These are phyloP conservation scores for Penicillium atrosanguineum DNA, from an alignment of 495 filamentous ascomycete species.

Conservation along the genomic window DNA sequence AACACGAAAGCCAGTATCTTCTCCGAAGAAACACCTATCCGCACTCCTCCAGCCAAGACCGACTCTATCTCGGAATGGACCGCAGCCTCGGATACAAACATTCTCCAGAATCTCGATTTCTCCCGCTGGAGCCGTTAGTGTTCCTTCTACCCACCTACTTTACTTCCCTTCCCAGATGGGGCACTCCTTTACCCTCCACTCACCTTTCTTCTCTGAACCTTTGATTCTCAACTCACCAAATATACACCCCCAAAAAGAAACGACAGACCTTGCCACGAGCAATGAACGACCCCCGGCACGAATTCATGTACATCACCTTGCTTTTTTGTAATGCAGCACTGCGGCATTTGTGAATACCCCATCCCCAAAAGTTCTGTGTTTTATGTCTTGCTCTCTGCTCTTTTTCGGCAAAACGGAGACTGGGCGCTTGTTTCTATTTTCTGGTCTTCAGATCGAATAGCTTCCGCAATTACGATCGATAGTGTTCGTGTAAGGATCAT, in stretches of 20 bases:
- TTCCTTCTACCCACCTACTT: background rate
- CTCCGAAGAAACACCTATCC: conserved; percentile 39
- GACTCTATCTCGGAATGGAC: conserved; percentile 45
- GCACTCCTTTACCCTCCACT: background rate
- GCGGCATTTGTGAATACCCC: conserved; percentile 39
- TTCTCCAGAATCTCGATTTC: conserved; percentile 44
- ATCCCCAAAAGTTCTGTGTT: conserved; percentile 29
- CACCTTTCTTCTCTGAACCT: background rate
- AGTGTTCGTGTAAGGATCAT: conserved; percentile 6
- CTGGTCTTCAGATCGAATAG: background rate
- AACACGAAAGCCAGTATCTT: conserved; percentile 47
- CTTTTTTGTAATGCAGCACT: conserved; percentile 20
- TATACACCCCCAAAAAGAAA: background rate
- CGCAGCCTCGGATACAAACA: conserved; percentile 37
- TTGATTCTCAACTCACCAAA: background rate
- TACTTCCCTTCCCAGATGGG: background rate
- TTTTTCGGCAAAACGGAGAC: background rate
- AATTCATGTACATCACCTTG: conserved; percentile 36
- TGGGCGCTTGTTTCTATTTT: background rate
- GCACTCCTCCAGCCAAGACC: conserved; percentile 21
- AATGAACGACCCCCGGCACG: conserved; percentile 17
- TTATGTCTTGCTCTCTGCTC: conserved; percentile 19
- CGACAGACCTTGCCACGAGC: conserved; percentile 4
- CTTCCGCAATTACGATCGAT: conserved; percentile 6
- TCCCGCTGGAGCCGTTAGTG: conserved; percentile 42